Evolutionary conservation across 2,329 filamentous ascomycete genomes (phyloP), one percentile per base, ranked within the genome.

Genomic region (Ceratocystis lukuohia): DNA sequence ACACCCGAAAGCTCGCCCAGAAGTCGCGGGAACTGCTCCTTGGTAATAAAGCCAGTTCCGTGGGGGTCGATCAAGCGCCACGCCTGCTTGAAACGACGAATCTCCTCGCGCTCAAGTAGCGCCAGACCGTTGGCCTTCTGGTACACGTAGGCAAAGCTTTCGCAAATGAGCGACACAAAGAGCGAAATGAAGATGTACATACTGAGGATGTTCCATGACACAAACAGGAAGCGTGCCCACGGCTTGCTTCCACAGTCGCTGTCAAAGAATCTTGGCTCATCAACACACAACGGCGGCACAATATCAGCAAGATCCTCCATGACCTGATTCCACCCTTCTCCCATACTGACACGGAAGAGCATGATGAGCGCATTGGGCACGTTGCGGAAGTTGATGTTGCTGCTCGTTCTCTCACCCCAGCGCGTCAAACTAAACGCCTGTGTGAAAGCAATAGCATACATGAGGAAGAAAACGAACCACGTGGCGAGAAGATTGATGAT

Each of bases 181-280:
- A 99, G 79, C 73, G 93, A 96, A 73, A 97, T 93, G 73, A 99
- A 99, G 72, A 99, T 96, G 77, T 99, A 99, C 94, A 99, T 99
- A 88, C 93, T 97, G 76, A 99, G 83, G 72, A 99, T 93, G 78
- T 99, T 99, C 94, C 94, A 99, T 3, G 88, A 85, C 67, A 97
- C 91, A 78, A 99, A 99, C 8, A 99, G 80, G 44, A 86, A 84
- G 64, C 91, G 83, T 6, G 94, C 91, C 91, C 94, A 99, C 48
- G 85, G 83, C 63, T 86, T 83, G 76, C 93, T 96, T 67, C 94
- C 94, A 73, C 94, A 99, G 76, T 99, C 95, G 71, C 91, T 94
- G 53, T 89, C 79, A 72, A 91, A 93, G 75, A 96, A 96, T 48
- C 82, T 81, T 0, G 78, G 72, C 45, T 82, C 82, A 22, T 86